Base-by-base conservation (phyloP, 2,329 filamentous ascomycete genomes). In the Fusarium xylarioides region DNA sequence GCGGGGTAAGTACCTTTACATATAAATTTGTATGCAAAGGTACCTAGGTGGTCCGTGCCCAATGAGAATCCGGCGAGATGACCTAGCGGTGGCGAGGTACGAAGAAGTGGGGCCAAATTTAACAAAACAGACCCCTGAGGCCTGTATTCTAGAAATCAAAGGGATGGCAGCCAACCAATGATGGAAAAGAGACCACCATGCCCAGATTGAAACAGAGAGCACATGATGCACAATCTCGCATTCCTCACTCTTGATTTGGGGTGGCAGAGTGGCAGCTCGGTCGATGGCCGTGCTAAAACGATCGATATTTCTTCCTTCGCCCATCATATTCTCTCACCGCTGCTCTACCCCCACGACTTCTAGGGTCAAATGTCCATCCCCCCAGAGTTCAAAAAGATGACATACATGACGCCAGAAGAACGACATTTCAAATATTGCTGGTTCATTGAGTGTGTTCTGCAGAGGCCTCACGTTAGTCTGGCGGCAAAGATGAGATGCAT, bases 141-240 rank as follows among this genome's bases (percentile, higher is more conserved):
- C n/a, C n/a, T n/a, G n/a, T 81, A 74, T 80, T 73, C 78, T 77
- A 80, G 77, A 80, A 80, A 79, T 79, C 73, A 54, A 54, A 70
- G 59, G 57, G 49, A 55, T 65, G 34, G 56, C 46, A 59, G 47
- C 78, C 73, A 61, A 47, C 78, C 78, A 79, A 79, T 78, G 66
- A 71, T 23, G 52, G 57, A 34, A 47, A 52, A 63, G 58, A 71
- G 70, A 63, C 56, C 47, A 65, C 59, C 55, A 70, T 59, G 61
- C 38, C 58, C 65, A 71, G 62, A 65, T 64, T 70, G 72, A 73
- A 66, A 64, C 66, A 63, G 63, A 64, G 62, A 69, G 63, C 76
- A 78, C 76, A 77, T 78, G 76, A 78, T 69, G 63, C 53, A 62
- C 53, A 63, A 70, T 44, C 55, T 68, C 60, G 62, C 75, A 77